Evolutionary conservation across 768 basidiomycete genomes (phyloP).

Genomic region (Suillus ampliporus): DNA sequence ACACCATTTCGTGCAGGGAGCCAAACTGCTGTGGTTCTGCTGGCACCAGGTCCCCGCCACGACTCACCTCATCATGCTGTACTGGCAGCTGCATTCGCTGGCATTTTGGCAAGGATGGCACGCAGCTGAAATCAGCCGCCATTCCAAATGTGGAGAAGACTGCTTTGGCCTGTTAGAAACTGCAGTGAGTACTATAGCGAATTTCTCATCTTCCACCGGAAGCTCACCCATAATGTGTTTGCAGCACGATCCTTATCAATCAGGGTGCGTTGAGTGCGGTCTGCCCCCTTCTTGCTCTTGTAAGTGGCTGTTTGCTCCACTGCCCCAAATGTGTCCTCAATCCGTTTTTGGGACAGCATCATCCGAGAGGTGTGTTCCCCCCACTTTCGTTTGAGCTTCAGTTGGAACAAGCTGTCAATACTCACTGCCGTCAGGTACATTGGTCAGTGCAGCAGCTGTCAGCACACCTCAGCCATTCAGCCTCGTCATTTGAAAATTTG

Average conservation of each 20-base stretch:
- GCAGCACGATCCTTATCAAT: not conserved
- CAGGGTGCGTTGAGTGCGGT: conserved; percentile 1
- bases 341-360: not conserved
- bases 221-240: conserved; percentile 10
- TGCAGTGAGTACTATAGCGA: no score
- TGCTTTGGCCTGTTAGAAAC: conserved; percentile 8
- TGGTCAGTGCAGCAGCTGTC: no score
- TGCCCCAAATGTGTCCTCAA: conserved; percentile 6
- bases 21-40: no score
- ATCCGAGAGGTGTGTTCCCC: conserved; percentile 3
- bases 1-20: no score
- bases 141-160: conserved; percentile 5
- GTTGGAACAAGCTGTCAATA: no score
- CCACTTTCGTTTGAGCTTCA: not conserved
- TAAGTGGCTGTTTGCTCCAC: not conserved
- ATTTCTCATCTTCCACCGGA: no score
- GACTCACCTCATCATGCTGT: no score
- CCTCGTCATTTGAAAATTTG: conserved; percentile 17
- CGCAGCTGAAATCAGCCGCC: not conserved
- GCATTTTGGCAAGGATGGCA: not conserved
- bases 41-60: no score
- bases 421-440: no score
- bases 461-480: conserved; percentile 19
- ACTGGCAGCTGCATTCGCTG: not conserved
- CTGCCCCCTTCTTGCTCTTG: conserved; percentile 11